A percentile compares a stretch with the other conserved stretches of the same genome.
Evolutionary conservation across 306 rosid species (phyloP).

Genomic region (Ceratonia siliqua): DNA sequence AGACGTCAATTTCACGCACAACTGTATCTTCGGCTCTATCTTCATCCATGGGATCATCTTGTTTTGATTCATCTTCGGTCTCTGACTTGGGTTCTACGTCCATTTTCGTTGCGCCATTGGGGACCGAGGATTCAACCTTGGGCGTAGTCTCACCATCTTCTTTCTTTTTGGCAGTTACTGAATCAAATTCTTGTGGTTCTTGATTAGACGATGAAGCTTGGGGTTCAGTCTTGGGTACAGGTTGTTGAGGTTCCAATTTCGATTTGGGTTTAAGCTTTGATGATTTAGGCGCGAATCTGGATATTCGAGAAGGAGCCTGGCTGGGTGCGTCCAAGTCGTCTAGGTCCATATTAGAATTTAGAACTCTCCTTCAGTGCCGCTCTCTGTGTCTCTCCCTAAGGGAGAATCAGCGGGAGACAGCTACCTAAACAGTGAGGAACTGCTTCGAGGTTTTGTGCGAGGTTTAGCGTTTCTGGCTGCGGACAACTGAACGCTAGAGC

Average conservation of each 20-base stretch:
- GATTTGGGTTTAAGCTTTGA: slow-evolving; percentile 61
- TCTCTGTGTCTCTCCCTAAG: neutral
- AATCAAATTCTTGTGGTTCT: slow-evolving; percentile 39
- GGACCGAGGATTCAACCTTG: slow-evolving; percentile 32
- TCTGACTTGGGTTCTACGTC: slow-evolving; percentile 43
- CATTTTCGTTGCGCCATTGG: slow-evolving; percentile 47
- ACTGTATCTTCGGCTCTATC: slow-evolving; percentile 58
- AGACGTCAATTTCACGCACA: slow-evolving; percentile 86
- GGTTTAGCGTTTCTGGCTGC: neutral
- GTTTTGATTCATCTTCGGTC: slow-evolving; percentile 34
- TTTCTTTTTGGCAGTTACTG: slow-evolving; percentile 28
- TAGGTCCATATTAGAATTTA: slow-evolving; percentile 63
- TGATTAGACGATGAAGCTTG: slow-evolving; percentile 33
- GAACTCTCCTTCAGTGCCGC: neutral
- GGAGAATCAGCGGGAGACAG: slow-evolving; percentile 13
- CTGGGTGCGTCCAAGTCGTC: slow-evolving; percentile 64
- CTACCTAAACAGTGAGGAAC: neutral
- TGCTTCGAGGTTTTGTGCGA: neutral
- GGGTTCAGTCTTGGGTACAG: slow-evolving; percentile 36
- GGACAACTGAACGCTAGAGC: too few relatives aligned
- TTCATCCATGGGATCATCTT: slow-evolving; percentile 57
- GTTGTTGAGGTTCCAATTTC: slow-evolving; percentile 35
- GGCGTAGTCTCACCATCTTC: slow-evolving; percentile 30
- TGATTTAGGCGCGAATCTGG: slow-evolving; percentile 68
- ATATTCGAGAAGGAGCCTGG: slow-evolving; percentile 52